Conservation (phyloP, 306 rosid species). For the Trichosanthes cucumerina region DNA sequence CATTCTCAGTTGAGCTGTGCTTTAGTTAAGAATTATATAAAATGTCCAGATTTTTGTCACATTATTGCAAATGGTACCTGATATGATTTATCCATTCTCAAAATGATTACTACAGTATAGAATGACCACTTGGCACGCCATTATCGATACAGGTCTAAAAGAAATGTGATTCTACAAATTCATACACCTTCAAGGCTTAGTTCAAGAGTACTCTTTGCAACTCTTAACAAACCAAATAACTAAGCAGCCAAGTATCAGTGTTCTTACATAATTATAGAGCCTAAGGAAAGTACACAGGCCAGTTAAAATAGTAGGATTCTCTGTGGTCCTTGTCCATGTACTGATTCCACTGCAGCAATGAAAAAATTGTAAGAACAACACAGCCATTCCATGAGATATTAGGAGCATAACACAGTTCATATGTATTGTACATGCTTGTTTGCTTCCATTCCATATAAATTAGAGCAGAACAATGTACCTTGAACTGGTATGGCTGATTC, state of each 20-base stretch:
- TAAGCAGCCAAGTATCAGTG: background rate
- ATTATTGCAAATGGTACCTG: background rate
- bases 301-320: constrained; percentile 56
- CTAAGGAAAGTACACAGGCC: constrained; percentile 78
- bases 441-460: background rate
- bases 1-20: no score
- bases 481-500: constrained; percentile 52
- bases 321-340: constrained; percentile 51
- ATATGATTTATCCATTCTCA: background rate
- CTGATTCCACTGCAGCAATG: constrained; percentile 75
- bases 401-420: background rate
- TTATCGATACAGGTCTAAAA: background rate
- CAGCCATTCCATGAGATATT: background rate
- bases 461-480: constrained; percentile 29
- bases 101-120: background rate
- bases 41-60: background rate
- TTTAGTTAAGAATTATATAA: background rate
- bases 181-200: background rate
- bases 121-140: background rate
- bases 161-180: background rate
- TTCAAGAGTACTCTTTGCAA: background rate
- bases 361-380: background rate
- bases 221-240: background rate
- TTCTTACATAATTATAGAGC: constrained; percentile 8
- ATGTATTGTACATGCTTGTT: background rate